Evolutionary conservation across 2,329 filamentous ascomycete species (phyloP), one percentile per base, ranked within the genome.

Genomic region (Neopestalotiopsis sp.): DNA sequence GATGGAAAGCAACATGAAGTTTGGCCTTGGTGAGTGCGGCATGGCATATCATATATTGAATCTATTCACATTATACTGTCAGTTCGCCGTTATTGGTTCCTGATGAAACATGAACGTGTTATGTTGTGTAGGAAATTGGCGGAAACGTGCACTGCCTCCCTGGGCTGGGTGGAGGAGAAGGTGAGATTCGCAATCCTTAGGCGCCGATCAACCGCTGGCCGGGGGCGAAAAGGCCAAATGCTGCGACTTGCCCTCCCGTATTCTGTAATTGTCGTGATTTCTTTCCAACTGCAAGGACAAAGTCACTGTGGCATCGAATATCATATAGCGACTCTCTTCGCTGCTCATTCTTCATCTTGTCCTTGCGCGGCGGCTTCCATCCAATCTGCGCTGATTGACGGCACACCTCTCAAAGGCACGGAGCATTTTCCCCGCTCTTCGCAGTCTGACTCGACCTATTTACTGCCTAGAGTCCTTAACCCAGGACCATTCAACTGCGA

Each of bases 71-170:
- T 17, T 9, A 52, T 52, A 38, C 34, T 38, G 34, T 52, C 17
- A n/a, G n/a, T 52, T 20, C 9, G 7, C 45, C 14, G 10, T 9
- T 52, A 52, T 38, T 52, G 5, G 17, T n/a, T 20, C 4, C 6
- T 52, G 45, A 9, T 52, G 45, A 52, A 52, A 52, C 45, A 20
- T 52, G 45, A n/a, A 20, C 45, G 17, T 52, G 17, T n/a, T 20
- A 9, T n/a, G 20, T n/a, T 20, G 17, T n/a, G 10, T 7, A 10
- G 17, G 9, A 20, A 52, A n/a, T 52, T n/a, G 17, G 14, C 17
- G 45, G 45, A 52, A n/a, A 52, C 45, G 45, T 52, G 45, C 45
- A 52, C 45, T 52, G 45, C 45, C 45, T 52, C 45, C 45, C 45
- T 52, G 17, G 45, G 45, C 17, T 20, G 45, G 45, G 45, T 52